Percentiles rank a stretch among this genome's conserved stretches.
phyloP scores from a whole-genome alignment of 305 asterid species.

The Vinca major region DNA sequence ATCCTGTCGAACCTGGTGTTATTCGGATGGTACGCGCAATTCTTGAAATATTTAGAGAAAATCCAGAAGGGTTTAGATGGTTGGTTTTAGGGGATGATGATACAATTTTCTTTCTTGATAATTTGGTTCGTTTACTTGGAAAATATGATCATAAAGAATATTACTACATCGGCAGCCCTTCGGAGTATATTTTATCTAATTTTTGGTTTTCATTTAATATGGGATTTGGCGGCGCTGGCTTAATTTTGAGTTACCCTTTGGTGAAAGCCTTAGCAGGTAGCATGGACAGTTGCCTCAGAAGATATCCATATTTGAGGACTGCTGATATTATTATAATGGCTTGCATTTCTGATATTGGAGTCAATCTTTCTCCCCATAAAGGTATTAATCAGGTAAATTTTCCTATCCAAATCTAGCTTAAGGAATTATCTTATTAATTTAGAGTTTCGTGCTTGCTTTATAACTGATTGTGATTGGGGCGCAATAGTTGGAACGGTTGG shows the following conservation, averaged over 20 bases:
- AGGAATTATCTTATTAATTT: background rate
- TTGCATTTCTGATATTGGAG: conserved; percentile 68
- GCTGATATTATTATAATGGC: conserved; percentile 52
- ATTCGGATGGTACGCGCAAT: conserved; percentile 56
- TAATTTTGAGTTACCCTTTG: conserved; percentile 46
- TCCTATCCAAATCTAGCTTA: background rate
- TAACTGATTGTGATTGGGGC: no score
- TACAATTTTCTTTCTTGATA: conserved; percentile 54
- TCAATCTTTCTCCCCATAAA: conserved; percentile 51
- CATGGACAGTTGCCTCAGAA: conserved; percentile 45
- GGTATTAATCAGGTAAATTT: conserved; percentile 61
- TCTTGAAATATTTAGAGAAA: conserved; percentile 49
- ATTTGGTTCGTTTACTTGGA: conserved; percentile 41
- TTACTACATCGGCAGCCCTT: conserved; percentile 52
- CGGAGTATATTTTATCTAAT: conserved; percentile 50
- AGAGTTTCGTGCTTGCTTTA: no score
- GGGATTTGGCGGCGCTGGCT: conserved; percentile 78
- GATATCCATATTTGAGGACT: conserved; percentile 32
- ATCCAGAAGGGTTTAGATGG: conserved; percentile 47
- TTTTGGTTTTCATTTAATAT: conserved; percentile 48
- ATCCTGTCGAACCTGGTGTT: conserved; percentile 18
- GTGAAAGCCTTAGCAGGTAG: conserved; percentile 41
- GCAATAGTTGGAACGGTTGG: no score
- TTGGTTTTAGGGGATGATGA: conserved; percentile 74
- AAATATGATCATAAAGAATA: conserved; percentile 49